Percentiles rank a stretch among this genome's conserved stretches.
Evolutionary conservation across 257 asterid species (phyloP).

Genomic region (Solanum ossicruentum): DNA sequence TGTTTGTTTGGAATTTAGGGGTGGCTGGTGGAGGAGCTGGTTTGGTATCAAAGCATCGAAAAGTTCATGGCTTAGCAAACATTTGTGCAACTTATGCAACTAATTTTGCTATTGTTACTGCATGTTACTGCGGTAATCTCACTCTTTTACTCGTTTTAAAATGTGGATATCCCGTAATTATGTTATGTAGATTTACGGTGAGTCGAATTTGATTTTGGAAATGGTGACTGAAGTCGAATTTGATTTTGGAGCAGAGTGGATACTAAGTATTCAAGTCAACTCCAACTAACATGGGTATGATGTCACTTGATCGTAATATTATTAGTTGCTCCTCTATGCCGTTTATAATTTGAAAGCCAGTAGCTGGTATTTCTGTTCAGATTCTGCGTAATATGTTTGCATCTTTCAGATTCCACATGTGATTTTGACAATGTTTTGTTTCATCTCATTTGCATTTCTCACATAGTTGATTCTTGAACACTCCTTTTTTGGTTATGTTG

Average conservation of each 20-base stretch:
- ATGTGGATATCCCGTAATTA: neutral
- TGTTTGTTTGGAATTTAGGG: conserved; percentile 25
- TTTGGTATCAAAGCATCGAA: conserved; percentile 58
- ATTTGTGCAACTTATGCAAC: conserved; percentile 68
- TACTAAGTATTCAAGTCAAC: too few species aligned
- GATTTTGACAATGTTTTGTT: neutral
- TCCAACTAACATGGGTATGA: neutral
- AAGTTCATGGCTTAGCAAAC: conserved; percentile 43
- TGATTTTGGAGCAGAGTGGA: too few species aligned
- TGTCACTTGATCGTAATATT: neutral
- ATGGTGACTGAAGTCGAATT: neutral
- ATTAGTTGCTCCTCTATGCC: neutral
- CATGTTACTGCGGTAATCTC: conserved; percentile 71
- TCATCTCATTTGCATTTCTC: neutral
- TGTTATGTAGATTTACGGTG: neutral
- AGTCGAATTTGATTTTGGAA: neutral
- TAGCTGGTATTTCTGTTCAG: neutral
- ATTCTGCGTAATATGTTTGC: neutral
- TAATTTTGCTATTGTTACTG: conserved; percentile 79
- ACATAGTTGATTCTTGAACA: neutral
- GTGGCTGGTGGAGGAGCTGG: conserved; percentile 81
- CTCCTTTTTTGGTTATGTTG: neutral
- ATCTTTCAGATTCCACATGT: neutral
- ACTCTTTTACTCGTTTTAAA: neutral
- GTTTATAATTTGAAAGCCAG: neutral